A percentile compares a stretch with the other conserved stretches of the same genome.
phyloP scores from a whole-genome alignment of 306 rosid genomes.

The Luffa aegyptiaca region DNA sequence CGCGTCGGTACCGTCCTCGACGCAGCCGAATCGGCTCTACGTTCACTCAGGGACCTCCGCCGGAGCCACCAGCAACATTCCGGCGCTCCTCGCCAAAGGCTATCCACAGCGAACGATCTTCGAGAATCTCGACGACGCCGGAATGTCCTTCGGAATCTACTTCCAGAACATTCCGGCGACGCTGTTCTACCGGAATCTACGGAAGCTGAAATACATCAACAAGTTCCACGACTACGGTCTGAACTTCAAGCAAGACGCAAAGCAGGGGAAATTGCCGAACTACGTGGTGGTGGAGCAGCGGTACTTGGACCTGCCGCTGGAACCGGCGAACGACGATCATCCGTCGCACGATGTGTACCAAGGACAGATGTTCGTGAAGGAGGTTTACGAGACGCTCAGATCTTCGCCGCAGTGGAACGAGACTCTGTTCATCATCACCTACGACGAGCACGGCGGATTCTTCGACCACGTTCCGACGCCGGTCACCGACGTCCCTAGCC shows the following conservation, averaged over 20 bases:
- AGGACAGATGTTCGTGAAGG: slow-evolving; percentile 80
- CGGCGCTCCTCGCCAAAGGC: slow-evolving; percentile 38
- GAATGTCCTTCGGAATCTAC: slow-evolving; percentile 68
- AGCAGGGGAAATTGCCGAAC: slow-evolving; percentile 42
- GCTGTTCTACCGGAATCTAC: slow-evolving; percentile 50
- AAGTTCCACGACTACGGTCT: slow-evolving; percentile 42
- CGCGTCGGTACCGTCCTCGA: slow-evolving; percentile 69
- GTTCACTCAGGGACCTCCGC: slow-evolving; percentile 77
- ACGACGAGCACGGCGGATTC: slow-evolving; percentile 92
- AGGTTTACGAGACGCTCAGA: slow-evolving; percentile 75
- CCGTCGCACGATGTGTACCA: slow-evolving; percentile 82
- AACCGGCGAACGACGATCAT: slow-evolving; percentile 80
- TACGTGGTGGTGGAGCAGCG: slow-evolving; percentile 81
- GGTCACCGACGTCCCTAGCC: slow-evolving; percentile 53
- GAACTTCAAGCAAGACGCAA: slow-evolving; percentile 45
- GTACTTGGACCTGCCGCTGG: slow-evolving; percentile 35
- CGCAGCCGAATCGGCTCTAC: slow-evolving; percentile 76
- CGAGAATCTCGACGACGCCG: slow-evolving; percentile 41
- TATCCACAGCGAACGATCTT: slow-evolving; percentile 74
- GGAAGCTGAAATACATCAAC: slow-evolving; percentile 43
- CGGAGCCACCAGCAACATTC: slow-evolving; percentile 71
- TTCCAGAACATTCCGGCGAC: slow-evolving; percentile 68
- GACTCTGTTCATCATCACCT: slow-evolving; percentile 57
- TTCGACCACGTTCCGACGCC: slow-evolving; percentile 80
- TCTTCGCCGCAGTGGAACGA: slow-evolving; percentile 85